These are phyloP conservation scores for Globisporangium megalacanthum DNA, from an alignment of 352 stramenopile species.

Conservation along the genomic window DNA sequence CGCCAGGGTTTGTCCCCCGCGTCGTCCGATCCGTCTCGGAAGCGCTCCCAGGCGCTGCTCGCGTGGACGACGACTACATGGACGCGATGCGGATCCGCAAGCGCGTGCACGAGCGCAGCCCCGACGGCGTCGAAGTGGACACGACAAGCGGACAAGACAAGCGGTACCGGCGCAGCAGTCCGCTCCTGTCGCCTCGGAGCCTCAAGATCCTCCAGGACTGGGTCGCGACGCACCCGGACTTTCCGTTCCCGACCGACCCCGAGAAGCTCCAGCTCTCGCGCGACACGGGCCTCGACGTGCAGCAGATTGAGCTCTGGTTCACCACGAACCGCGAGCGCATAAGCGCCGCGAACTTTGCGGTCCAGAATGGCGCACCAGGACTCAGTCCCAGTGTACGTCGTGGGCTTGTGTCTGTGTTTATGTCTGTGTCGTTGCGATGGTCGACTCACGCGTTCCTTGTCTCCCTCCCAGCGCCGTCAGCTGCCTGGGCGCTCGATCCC, in stretches of 20 bases:
- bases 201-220: conserved; percentile 79
- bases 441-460: conserved; percentile 3
- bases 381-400: conserved; percentile 19
- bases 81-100: conserved; percentile 66
- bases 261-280: conserved; percentile 73
- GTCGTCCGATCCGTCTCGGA: conserved; percentile 65
- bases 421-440: too few species aligned
- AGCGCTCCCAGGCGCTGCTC: conserved; percentile 28
- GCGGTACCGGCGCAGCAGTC: conserved; percentile 29
- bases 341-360: conserved; percentile 18
- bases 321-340: conserved; percentile 71
- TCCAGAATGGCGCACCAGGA: conserved; percentile 17
- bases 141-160: conserved; percentile 26
- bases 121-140: conserved; percentile 23
- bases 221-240: conserved; percentile 63
- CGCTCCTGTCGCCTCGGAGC: conserved; percentile 58
- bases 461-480: conserved; percentile 14
- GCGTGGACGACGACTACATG: conserved; percentile 67
- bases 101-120: conserved; percentile 38
- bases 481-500: conserved; percentile 44
- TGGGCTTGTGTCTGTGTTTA: neutral
- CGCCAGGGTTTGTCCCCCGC: conserved; percentile 27
- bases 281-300: conserved; percentile 69
- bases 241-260: conserved; percentile 50
- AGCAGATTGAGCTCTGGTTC: conserved; percentile 84